A percentile compares a stretch with the other conserved stretches of the same genome.
These are phyloP conservation scores for Irpex rosettiformis DNA, from an alignment of 1,284 basidiomycete genomes.

Conservation along the genomic window DNA sequence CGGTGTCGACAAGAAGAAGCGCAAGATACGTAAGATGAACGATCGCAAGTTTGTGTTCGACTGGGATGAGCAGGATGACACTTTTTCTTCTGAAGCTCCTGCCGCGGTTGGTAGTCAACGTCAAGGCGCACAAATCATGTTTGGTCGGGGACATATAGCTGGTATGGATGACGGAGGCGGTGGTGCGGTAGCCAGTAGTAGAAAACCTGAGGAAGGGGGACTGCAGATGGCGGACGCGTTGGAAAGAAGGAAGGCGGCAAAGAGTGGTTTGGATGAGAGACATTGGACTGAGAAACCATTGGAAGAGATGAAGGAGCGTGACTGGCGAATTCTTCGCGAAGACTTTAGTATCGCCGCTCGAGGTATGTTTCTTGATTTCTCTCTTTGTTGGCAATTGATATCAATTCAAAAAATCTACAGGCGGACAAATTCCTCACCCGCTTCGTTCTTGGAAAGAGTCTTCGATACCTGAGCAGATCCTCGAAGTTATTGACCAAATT, in stretches of 20 bases:
- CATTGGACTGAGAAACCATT: conserved; percentile 98
- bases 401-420: conserved; percentile 35
- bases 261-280: conserved; percentile 82
- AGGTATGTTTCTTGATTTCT: conserved; percentile 44
- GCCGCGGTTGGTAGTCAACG: conserved; percentile 59
- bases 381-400: neutral
- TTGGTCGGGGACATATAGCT: conserved; percentile 78
- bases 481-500: conserved; percentile 84
- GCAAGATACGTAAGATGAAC: conserved; percentile 89
- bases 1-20: conserved; percentile 89
- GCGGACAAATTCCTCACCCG: conserved; percentile 91
- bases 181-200: conserved; percentile 22
- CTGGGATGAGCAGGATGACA: conserved; percentile 95
- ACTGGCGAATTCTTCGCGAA: conserved; percentile 99
- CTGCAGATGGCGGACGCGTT: conserved; percentile 72
- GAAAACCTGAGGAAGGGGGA: conserved; percentile 34
- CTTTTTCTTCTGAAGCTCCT: conserved; percentile 67
- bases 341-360: conserved; percentile 95
- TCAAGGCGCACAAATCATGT: conserved; percentile 84
- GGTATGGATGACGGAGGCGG: conserved; percentile 81
- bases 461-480: conserved; percentile 72
- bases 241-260: conserved; percentile 79
- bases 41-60: conserved; percentile 98
- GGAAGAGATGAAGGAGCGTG: conserved; percentile 93
- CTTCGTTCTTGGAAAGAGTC: conserved; percentile 92